Evolutionary conservation across 1,139 yeast species (phyloP).

Genomic region (Arxiozyma heterogenica): DNA sequence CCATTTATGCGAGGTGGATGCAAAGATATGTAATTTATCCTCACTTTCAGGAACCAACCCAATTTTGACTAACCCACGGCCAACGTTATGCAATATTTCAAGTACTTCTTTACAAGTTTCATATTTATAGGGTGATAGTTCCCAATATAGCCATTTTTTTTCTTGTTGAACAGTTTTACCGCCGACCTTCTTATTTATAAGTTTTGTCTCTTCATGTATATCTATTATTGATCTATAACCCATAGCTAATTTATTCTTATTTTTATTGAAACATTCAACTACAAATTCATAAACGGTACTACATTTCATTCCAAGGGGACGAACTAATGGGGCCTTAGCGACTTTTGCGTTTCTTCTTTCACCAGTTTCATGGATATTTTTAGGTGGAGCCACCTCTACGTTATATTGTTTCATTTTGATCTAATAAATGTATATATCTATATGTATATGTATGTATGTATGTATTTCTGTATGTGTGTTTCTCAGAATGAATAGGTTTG

Average conservation of each 20-base stretch:
- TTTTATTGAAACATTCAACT: slow-evolving; percentile 51
- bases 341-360: slow-evolving; percentile 67
- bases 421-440: no score
- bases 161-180: slow-evolving; percentile 66
- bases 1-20: slow-evolving; percentile 82
- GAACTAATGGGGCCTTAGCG: slow-evolving; percentile 44
- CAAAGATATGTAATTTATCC: slow-evolving; percentile 73
- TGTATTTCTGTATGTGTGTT: no score
- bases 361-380: slow-evolving; percentile 80
- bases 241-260: slow-evolving; percentile 50
- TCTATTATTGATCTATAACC: slow-evolving; percentile 76
- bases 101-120: slow-evolving; percentile 54
- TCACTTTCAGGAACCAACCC: slow-evolving; percentile 54
- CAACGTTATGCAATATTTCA: slow-evolving; percentile 43
- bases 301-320: slow-evolving; percentile 53
- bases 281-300: slow-evolving; percentile 64
- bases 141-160: slow-evolving; percentile 83
- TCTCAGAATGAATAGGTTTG: no score
- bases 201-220: slow-evolving; percentile 66
- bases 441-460: no score
- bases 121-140: slow-evolving; percentile 62
- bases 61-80: slow-evolving; percentile 64
- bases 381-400: slow-evolving; percentile 67
- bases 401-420: slow-evolving; percentile 12
- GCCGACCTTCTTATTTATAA: slow-evolving; percentile 63